These are phyloP conservation scores for Auricularia sp. DNA, from an alignment of 768 basidiomycete species.

Conservation along the genomic window DNA sequence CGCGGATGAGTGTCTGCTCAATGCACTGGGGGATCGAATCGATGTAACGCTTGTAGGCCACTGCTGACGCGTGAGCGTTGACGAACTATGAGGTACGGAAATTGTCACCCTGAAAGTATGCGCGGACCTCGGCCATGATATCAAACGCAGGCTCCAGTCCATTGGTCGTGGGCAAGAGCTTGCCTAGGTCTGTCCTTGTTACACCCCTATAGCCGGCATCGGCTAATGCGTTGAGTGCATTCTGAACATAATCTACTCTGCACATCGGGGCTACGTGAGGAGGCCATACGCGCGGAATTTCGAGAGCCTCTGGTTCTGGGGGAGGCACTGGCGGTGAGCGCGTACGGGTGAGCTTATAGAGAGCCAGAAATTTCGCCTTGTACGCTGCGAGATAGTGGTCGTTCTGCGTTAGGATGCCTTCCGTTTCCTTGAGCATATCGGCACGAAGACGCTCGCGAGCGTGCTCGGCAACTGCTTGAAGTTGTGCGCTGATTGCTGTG, in stretches of 20 bases:
- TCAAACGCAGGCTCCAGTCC: conserved; percentile 39
- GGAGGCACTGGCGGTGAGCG: too few species aligned
- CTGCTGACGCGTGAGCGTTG: conserved; percentile 18
- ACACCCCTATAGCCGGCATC: conserved; percentile 14
- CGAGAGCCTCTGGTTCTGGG: not conserved
- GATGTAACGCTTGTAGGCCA: conserved; percentile 48
- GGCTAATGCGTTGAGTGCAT: not conserved
- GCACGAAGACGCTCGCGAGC: conserved; percentile 20
- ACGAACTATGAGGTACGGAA: not conserved
- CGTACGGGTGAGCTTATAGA: not conserved
- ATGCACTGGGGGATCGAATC: conserved; percentile 49
- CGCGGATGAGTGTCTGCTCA: conserved; percentile 45
- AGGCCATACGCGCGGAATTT: not conserved
- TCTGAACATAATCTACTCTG: not conserved
- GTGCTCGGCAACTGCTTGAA: conserved; percentile 26
- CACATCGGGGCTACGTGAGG: not conserved
- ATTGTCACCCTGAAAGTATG: conserved; percentile 59
- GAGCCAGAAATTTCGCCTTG: conserved; percentile 7
- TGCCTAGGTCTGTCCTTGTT: conserved; percentile 33
- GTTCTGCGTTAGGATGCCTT: conserved; percentile 12
- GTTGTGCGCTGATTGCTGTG: conserved; percentile 39
- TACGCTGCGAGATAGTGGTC: conserved; percentile 7
- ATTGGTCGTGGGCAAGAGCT: conserved; percentile 37
- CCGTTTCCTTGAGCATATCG: not conserved
- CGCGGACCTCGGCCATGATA: conserved; percentile 65